phyloP scores from a whole-genome alignment of 23 red algal species.

The Gracilariopsis chorda region DNA sequence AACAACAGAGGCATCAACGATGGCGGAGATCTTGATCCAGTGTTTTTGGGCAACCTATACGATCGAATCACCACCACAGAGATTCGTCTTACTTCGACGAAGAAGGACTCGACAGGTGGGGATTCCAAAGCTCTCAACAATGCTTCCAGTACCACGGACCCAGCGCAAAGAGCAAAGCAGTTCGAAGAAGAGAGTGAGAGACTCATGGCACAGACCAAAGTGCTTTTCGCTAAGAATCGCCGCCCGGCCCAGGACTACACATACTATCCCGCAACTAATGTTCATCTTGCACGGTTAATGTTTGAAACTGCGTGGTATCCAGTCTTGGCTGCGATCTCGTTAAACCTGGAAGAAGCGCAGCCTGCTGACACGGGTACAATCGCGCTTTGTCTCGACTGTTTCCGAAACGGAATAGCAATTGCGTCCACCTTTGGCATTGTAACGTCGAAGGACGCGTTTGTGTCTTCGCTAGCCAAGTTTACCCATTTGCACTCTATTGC shows the following conservation, averaged over 20 bases:
- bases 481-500: slow-evolving; percentile 80
- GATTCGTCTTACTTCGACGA: slow-evolving; percentile 53
- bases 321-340: slow-evolving; percentile 80
- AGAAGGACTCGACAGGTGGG: slow-evolving; percentile 64
- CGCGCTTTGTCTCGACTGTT: slow-evolving; percentile 72
- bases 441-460: slow-evolving; percentile 81
- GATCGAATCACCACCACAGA: slow-evolving; percentile 83
- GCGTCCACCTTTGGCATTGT: slow-evolving; percentile 83
- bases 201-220: slow-evolving; percentile 81
- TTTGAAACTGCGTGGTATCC: slow-evolving; percentile 88
- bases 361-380: slow-evolving; percentile 46
- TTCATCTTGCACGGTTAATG: slow-evolving; percentile 88
- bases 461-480: slow-evolving; percentile 85
- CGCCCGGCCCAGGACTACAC: slow-evolving; percentile 64
- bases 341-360: slow-evolving; percentile 72
- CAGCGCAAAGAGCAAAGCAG: slow-evolving; percentile 48
- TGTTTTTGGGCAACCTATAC: slow-evolving; percentile 78
- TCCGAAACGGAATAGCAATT: slow-evolving; percentile 80
- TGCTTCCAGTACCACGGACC: slow-evolving; percentile 4
- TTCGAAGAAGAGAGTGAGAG: slow-evolving; percentile 86
- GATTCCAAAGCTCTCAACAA: slow-evolving; percentile 31
- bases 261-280: slow-evolving; percentile 88
- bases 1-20: slow-evolving; percentile 99
- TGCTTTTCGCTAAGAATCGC: slow-evolving; percentile 70
- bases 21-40: slow-evolving; percentile 84